phyloP scores from a whole-genome alignment of 495 filamentous ascomycete species.

The Parmelia sp. region DNA sequence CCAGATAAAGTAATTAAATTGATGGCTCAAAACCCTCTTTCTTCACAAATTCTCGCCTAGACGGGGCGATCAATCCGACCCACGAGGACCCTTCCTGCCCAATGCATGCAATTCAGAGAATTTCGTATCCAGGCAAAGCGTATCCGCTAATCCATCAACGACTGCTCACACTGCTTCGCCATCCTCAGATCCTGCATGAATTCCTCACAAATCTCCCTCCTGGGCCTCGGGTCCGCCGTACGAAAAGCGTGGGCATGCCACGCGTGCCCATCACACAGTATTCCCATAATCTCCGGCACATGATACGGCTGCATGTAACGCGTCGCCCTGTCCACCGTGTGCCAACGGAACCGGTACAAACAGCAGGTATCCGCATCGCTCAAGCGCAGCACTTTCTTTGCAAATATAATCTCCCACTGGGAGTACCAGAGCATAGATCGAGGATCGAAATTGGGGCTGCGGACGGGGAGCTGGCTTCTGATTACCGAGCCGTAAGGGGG shows the following conservation, averaged over 20 bases:
- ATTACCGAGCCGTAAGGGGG: background rate
- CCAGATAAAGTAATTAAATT: background rate
- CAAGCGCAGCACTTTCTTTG: background rate
- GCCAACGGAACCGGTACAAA: background rate
- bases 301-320: background rate
- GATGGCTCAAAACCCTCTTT: background rate
- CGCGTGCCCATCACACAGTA: background rate
- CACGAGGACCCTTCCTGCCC: background rate
- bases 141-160: background rate
- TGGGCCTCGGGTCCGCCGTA: background rate
- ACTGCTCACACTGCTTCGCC: background rate
- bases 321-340: background rate
- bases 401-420: conserved; percentile 3
- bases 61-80: background rate
- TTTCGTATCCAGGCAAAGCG: background rate
- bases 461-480: background rate
- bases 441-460: background rate
- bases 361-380: background rate
- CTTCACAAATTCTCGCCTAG: background rate
- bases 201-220: background rate
- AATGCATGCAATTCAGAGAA: background rate
- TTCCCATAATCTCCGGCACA: background rate
- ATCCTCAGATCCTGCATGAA: background rate
- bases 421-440: conserved; percentile 2
- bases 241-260: conserved; percentile 4